A percentile compares a stretch with the other conserved stretches of the same genome.
Evolutionary conservation across 192 early-diverging fungal genomes (phyloP).

Genomic region (Coemansia sp.): DNA sequence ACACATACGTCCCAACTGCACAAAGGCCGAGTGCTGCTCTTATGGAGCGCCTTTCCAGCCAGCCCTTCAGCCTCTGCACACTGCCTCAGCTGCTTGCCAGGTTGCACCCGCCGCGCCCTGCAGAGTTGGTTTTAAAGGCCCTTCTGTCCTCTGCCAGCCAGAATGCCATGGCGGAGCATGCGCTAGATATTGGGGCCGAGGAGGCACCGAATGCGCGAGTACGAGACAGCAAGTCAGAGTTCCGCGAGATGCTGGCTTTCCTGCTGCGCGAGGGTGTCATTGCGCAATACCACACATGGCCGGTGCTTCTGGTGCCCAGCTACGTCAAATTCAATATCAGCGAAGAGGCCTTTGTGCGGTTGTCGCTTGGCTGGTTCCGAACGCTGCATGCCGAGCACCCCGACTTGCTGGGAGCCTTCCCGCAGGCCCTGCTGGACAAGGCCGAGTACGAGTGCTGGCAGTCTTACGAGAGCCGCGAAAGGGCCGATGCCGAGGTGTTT

Average conservation of each 20-base stretch:
- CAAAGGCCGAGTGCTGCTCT: slow-evolving; percentile 8
- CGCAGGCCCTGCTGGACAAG: slow-evolving; percentile 35
- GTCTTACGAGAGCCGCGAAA: slow-evolving; percentile 29
- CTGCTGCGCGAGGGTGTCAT: slow-evolving; percentile 75
- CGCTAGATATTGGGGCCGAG: not conserved
- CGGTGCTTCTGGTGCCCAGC: slow-evolving; percentile 61
- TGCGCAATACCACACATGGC: slow-evolving; percentile 80
- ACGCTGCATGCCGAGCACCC: slow-evolving; percentile 44
- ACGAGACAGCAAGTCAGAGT: slow-evolving; percentile 61
- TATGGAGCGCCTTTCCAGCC: slow-evolving; percentile 3
- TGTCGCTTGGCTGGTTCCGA: slow-evolving; percentile 47
- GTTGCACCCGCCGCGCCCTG: slow-evolving; percentile 45
- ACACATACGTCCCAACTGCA: slow-evolving; percentile 66
- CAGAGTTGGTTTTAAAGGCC: slow-evolving; percentile 26
- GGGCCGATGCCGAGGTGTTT: slow-evolving; percentile 18
- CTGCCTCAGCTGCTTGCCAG: slow-evolving; percentile 37
- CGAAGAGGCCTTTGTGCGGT: slow-evolving; percentile 44
- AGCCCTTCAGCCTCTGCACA: slow-evolving; percentile 23
- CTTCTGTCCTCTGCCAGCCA: slow-evolving; percentile 12
- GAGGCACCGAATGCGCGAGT: slow-evolving; percentile 20
- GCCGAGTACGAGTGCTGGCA: slow-evolving; percentile 37
- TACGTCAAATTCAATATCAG: slow-evolving; percentile 54
- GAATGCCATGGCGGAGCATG: slow-evolving; percentile 1
- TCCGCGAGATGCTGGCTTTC: slow-evolving; percentile 80
- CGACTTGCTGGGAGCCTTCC: slow-evolving; percentile 44